Base-by-base conservation (phyloP, 169 alveolate species). In the Cryptosporidium meleagridis region DNA sequence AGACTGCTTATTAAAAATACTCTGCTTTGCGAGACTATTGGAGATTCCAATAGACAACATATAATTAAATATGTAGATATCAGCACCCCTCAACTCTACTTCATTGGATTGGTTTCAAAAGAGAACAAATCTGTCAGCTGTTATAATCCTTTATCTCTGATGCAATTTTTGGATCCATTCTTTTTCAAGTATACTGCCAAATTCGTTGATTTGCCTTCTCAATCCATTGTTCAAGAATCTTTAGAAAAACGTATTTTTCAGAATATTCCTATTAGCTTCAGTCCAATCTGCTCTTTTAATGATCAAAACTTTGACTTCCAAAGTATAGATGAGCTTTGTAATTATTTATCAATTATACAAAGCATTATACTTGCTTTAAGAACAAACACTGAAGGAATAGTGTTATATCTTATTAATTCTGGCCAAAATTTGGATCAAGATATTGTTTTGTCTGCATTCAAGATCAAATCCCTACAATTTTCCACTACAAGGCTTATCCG, bases 21-120 rank as follows among this genome's bases (percentile, higher is more conserved):
- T 29, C 52, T 80, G 14, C 37, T 80, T 23, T 61, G 69, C n/a
- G 89, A 80, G 45, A 16, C 62, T 3, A 65, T 80, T 3, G 37
- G 89, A 3, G 18, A 61, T 35, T 2, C n/a, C 23, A 33, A 80
- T n/a, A 59, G 89, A n/a, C 89, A 80, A 18, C 89, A 80, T 39
- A 39, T 80, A 39, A 26, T 80, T 62, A 62, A 62, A n/a, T 80
- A 80, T 65, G 21, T 41, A 41, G 16, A 41, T 14, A 33, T 21
- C 39, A 29, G 4, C 21, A 45, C 33, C 7, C 33, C 45, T 37
- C 52, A 80, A n/a, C 35, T 80, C 18, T 39, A 80, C 18, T 80
- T 80, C 41, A 21, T 41, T 65, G 89, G 89, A 10, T 3, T 80
- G 14, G 68, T 80, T 39, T 65, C 89, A 23, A 80, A 80, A 23